phyloP scores from a whole-genome alignment of 1,284 basidiomycete species.

The Neotropicomus parvogracilis region DNA sequence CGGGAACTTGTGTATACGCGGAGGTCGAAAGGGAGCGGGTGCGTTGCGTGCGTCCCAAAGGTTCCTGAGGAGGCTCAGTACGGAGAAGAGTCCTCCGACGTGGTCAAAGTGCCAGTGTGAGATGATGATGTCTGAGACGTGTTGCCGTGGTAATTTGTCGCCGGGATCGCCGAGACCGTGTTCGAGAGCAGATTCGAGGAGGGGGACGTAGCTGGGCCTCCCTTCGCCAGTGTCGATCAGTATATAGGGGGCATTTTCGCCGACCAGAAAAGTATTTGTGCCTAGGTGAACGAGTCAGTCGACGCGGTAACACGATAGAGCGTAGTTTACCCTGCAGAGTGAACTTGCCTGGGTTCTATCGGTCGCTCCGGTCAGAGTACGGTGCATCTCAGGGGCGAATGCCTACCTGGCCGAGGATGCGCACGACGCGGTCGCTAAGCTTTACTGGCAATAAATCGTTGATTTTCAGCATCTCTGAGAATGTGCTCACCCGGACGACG shows the following conservation, averaged over 20 bases:
- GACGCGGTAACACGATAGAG: not conserved
- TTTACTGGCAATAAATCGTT: slow-evolving; percentile 24
- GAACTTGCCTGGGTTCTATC: slow-evolving; percentile 85
- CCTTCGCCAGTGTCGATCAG: slow-evolving; percentile 92
- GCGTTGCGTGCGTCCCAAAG: slow-evolving; percentile 52
- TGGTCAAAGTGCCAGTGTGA: slow-evolving; percentile 94
- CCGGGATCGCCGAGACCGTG: slow-evolving; percentile 24
- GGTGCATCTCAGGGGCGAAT: not conserved
- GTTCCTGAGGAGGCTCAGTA: slow-evolving; percentile 63
- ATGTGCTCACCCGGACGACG: slow-evolving; percentile 46
- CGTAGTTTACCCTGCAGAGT: slow-evolving; percentile 74
- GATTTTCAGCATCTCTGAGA: not conserved
- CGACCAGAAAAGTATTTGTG: slow-evolving; percentile 91
- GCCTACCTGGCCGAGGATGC: slow-evolving; percentile 70
- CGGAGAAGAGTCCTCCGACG: slow-evolving; percentile 68
- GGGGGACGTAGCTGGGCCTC: slow-evolving; percentile 60
- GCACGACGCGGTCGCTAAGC: slow-evolving; percentile 61
- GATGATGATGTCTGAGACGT: slow-evolving; percentile 82
- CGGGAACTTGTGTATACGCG: slow-evolving; percentile 70
- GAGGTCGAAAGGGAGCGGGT: slow-evolving; percentile 49
- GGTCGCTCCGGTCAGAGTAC: not conserved
- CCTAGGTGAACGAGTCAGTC: slow-evolving; percentile 40
- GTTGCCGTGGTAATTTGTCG: slow-evolving; percentile 36
- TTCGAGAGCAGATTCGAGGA: slow-evolving; percentile 59
- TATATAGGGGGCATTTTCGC: slow-evolving; percentile 63